Conservation (phyloP, 2,329 filamentous ascomycete species). For the Penicillium sp. region DNA sequence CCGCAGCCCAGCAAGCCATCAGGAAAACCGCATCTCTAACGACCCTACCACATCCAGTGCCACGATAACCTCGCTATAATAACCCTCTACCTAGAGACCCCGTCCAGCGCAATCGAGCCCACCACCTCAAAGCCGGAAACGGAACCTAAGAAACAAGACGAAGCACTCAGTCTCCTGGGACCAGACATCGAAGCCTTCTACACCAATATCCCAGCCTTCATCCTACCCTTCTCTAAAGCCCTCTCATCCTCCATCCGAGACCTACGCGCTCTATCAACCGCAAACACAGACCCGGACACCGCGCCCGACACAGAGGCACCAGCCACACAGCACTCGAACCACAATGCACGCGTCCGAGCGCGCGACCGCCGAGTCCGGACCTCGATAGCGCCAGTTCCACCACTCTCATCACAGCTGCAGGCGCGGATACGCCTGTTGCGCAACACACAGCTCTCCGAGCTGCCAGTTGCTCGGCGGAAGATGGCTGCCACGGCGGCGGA, state of each 20-base stretch:
- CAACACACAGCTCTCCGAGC: slow-evolving; percentile 24
- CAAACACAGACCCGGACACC: slow-evolving; percentile 14
- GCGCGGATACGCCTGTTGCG: slow-evolving; percentile 25
- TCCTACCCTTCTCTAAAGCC: slow-evolving; percentile 19
- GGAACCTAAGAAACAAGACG: slow-evolving; percentile 11
- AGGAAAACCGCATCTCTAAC: background rate
- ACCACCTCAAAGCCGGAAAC: slow-evolving; percentile 11
- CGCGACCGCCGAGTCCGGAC: slow-evolving; percentile 19
- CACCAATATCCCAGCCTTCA: slow-evolving; percentile 22
- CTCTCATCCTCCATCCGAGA: slow-evolving; percentile 21
- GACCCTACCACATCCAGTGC: slow-evolving; percentile 16
- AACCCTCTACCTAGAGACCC: slow-evolving; percentile 31
- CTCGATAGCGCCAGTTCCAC: slow-evolving; percentile 16
- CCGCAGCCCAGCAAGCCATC: background rate
- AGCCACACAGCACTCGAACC: slow-evolving; percentile 8
- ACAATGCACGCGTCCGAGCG: slow-evolving; percentile 15
- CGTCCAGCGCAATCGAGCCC: slow-evolving; percentile 16
- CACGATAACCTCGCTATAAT: slow-evolving; percentile 31
- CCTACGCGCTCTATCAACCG: slow-evolving; percentile 22
- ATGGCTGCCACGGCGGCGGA: slow-evolving; percentile 31
- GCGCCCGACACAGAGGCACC: background rate
- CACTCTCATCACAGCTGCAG: slow-evolving; percentile 23
- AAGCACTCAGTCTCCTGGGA: slow-evolving; percentile 26
- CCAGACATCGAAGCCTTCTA: slow-evolving; percentile 33
- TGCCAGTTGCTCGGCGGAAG: slow-evolving; percentile 27